Evolutionary conservation across 2,329 filamentous ascomycete genomes (phyloP), one percentile per base, ranked within the genome.

Genomic region (Pseudomassariella vexata): DNA sequence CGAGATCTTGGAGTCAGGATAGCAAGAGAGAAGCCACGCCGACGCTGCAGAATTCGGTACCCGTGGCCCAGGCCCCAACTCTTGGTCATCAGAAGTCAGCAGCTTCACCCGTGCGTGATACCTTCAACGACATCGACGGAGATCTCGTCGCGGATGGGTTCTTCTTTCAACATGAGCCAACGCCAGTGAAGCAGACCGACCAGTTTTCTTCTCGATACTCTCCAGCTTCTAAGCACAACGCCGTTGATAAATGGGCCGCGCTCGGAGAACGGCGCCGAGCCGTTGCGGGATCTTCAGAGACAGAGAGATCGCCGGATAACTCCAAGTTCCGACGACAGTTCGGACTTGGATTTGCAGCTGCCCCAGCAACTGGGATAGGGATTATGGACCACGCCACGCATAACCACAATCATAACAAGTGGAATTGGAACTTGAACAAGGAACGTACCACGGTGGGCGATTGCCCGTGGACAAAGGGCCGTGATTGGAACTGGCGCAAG

Each of bases 241-340:
- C 52, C 24, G 40, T 85, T 32, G 90, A 95, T 60, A 95, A 94
- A 57, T 96, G 90, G 90, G 78, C 84, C 16, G 85, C 79, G 9
- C 70, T 96, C 29, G 90, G 90, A 41, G 84, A 94, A 55, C 82
- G 84, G 49, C 77, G 90, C 34, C 80, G 88, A 39, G 85, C 77
- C 37, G 76, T 72, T 51, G 65, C 58, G 19, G 70, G 73, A 28
- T 59, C 63, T 28, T 64, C 69, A 39, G 63, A 73, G 45, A n/a
- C n/a, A n/a, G 47, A 63, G 18, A 73, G 68, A 55, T 65, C 67
- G 42, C 66, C 68, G 27, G 66, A 70, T 34, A 47, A 39, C 15
- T 27, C 52, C 18, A 70, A 65, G 46, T 50, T 63, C 35, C 66
- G 70, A 58, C 75, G 70, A 47, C 61, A 61, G 34, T 40, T 52